These are phyloP conservation scores for Colletotrichum truncatum DNA, from an alignment of 2,329 filamentous ascomycete genomes.

Conservation along the genomic window DNA sequence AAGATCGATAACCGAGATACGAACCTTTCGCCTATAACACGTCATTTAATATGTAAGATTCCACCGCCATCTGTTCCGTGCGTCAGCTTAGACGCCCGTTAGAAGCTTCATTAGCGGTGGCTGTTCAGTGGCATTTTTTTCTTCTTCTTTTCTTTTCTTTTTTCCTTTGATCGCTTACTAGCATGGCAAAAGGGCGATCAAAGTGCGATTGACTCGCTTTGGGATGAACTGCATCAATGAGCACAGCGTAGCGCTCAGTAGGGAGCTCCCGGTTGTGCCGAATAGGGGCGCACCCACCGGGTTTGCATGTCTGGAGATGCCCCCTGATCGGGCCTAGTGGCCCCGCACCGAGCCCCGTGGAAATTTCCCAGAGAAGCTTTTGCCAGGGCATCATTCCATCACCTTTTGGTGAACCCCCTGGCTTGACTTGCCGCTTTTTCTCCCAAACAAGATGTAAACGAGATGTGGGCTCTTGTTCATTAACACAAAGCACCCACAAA, in stretches of 20 bases:
- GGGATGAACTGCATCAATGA: neutral
- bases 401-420: neutral
- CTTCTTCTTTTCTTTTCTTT: no score
- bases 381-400: neutral
- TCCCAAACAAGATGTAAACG: conserved; percentile 15
- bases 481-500: conserved; percentile 4
- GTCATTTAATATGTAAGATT: no score
- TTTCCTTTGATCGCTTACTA: no score
- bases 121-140: no score
- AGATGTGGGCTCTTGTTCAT: conserved; percentile 17
- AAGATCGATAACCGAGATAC: neutral
- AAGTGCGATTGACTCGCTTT: neutral
- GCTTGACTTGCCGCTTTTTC: conserved; percentile 1
- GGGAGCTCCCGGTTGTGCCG: conserved; percentile 6
- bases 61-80: neutral
- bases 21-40: neutral
- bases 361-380: conserved; percentile 22
- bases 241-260: no score
- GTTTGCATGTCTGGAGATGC: neutral
- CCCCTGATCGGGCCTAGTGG: conserved; percentile 4
- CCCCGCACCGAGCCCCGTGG: conserved; percentile 2
- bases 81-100: neutral
- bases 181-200: no score
- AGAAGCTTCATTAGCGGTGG: neutral
- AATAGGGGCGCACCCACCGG: conserved; percentile 4